Evolutionary conservation across 2,329 filamentous ascomycete species (phyloP).

Genomic region (Onygenales sp.): DNA sequence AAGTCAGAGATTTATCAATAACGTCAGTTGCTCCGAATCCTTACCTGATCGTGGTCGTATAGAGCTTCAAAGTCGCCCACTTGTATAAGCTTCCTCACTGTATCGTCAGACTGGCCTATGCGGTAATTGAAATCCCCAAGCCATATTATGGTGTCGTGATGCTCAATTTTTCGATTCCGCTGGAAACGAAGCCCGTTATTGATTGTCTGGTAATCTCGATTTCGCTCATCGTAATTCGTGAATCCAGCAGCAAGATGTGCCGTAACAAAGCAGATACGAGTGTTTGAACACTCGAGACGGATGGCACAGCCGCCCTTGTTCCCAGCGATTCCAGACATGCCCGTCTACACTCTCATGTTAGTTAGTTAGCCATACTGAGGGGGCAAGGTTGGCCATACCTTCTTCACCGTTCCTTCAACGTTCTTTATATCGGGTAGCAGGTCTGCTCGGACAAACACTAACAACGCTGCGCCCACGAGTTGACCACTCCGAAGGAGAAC

Average conservation of each 20-base stretch:
- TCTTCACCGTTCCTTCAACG: conserved; percentile 92
- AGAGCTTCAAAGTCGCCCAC: conserved; percentile 64
- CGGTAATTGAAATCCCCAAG: conserved; percentile 98
- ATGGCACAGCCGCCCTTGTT: conserved; percentile 98
- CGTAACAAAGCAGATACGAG: conserved; percentile 88
- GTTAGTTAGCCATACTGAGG: conserved; percentile 10
- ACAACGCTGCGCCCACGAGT: conserved; percentile 84
- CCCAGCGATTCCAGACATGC: conserved; percentile 91
- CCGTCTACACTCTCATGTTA: conserved; percentile 44
- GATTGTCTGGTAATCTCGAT: conserved; percentile 86
- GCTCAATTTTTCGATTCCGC: conserved; percentile 78
- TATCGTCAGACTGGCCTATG: conserved; percentile 74
- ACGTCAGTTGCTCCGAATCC: conserved; percentile 2
- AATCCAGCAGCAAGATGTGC: conserved; percentile 95
- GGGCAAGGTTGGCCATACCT: conserved; percentile 35
- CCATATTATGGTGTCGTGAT: conserved; percentile 90
- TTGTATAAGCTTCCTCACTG: conserved; percentile 63
- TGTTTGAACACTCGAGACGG: conserved; percentile 87
- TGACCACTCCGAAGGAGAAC: conserved; percentile 86
- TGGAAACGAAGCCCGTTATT: conserved; percentile 82
- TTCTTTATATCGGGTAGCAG: conserved; percentile 79
- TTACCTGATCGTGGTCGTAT: conserved; percentile 83
- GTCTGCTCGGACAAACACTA: conserved; percentile 79
- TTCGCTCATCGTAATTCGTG: conserved; percentile 91
- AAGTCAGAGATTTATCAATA: not conserved